These are phyloP conservation scores for Sphaerostilbella broomeana DNA, from an alignment of 2,329 filamentous ascomycete species.

Conservation along the genomic window DNA sequence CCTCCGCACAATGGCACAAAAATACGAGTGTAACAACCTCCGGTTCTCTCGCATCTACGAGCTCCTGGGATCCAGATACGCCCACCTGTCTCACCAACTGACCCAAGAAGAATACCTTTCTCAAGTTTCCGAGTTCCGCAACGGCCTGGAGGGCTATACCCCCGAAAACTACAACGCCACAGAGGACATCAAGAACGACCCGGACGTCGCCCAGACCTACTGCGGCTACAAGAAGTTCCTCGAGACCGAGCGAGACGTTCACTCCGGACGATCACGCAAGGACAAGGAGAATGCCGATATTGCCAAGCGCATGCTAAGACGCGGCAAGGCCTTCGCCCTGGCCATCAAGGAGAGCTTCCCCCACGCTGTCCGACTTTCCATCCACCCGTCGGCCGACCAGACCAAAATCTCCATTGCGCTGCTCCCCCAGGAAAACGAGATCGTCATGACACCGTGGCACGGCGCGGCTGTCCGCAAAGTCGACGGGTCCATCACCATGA, in stretches of 20 bases:
- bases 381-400: conserved; percentile 13
- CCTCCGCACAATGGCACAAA: conserved; percentile 28
- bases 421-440: conserved; percentile 18
- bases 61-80: conserved; percentile 21
- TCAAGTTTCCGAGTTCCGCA: neutral
- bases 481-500: conserved; percentile 22
- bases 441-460: conserved; percentile 28
- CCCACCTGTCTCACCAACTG: conserved; percentile 4
- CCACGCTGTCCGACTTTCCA: conserved; percentile 17
- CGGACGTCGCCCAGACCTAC: conserved; percentile 18
- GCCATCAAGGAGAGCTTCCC: conserved; percentile 15
- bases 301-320: neutral
- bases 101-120: conserved; percentile 1
- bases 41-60: conserved; percentile 32
- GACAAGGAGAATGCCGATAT: conserved; percentile 2
- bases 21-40: conserved; percentile 26
- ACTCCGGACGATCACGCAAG: neutral
- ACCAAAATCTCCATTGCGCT: conserved; percentile 18
- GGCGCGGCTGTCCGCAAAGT: conserved; percentile 26
- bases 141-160: neutral
- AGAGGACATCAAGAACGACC: conserved; percentile 16
- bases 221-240: conserved; percentile 18
- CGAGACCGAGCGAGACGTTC: conserved; percentile 1
- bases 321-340: conserved; percentile 2
- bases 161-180: conserved; percentile 4